Evolutionary conservation across 768 basidiomycete species (phyloP), one percentile per base, ranked within the genome.

Genomic region (Suillus clintonianus): DNA sequence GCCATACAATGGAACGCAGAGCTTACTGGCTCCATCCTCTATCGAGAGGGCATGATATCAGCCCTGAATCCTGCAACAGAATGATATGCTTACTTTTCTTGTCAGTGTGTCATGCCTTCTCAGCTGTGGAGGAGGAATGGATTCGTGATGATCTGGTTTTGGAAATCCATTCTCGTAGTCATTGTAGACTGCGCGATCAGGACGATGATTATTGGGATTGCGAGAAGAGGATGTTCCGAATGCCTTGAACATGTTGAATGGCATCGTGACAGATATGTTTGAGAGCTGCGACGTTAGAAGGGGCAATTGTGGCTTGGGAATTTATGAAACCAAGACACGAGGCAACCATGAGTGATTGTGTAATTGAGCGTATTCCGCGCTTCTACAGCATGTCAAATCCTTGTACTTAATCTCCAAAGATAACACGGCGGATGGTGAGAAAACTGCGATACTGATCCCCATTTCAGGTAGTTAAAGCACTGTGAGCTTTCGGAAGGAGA

Each of bases 231-330:
- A 75, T 65, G 76, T 68, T 62, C 73, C 65, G 55, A 76, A 73
- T 67, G 71, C 74, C 67, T 76, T 76, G 68, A 76, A 76, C 76
- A 76, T 76, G 66, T 76, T 77, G 64, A 76, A 77, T 65, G 74
- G 74, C 74, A 76, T 76, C 62, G 72, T 74, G 70, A 60, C 62
- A 65, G 71, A 62, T 58, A 58, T 56, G 63, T 27, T 39, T 57
- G 61, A 67, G 63, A 69, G 54, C 36, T 67, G 65, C 54, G 67
- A 65, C 37, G 64, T 65, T 65, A 48, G 50, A 50, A 45, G 42
- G 57, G 50, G 17, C 30, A 27, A 27, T 27, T 27, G 27, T 27
- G 66, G 57, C 59, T 62, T 61, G 60, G 58, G 74, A 57, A 71
- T 70, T 74, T 74, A 76, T 71, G 76, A 67, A 15, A 60, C 64